Conservation (phyloP, 768 basidiomycete genomes). For the Phlebiopsis gigantea region DNA sequence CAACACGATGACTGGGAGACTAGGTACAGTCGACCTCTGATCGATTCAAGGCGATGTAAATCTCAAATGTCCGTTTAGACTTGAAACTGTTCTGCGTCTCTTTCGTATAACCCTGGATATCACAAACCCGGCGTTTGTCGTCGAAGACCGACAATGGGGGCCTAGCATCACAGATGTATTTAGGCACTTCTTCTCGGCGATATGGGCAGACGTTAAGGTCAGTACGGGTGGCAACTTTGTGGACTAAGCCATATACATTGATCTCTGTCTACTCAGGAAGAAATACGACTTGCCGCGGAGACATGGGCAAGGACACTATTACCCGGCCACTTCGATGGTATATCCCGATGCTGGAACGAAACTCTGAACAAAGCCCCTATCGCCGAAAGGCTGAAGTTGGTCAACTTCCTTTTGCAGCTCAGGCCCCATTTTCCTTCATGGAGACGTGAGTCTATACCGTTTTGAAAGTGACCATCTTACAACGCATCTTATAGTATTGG, state of each 20-base stretch:
- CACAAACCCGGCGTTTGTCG: constrained; percentile 52
- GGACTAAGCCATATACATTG: background rate
- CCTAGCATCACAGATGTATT: constrained; percentile 57
- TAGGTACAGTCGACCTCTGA: constrained; percentile 33
- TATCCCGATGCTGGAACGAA: constrained; percentile 66
- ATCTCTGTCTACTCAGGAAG: constrained; percentile 43
- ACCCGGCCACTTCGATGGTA: constrained; percentile 59
- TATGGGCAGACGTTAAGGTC: constrained; percentile 67
- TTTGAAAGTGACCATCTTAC: background rate
- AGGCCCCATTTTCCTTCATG: constrained; percentile 64
- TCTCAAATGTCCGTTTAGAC: constrained; percentile 27
- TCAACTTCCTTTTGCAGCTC: constrained; percentile 62
- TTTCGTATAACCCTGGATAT: constrained; percentile 66
- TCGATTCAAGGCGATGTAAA: background rate
- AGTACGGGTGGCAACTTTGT: too few species aligned
- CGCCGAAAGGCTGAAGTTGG: constrained; percentile 49
- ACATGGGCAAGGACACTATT: constrained; percentile 57
- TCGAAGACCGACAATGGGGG: constrained; percentile 67
- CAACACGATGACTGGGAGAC: constrained; percentile 39
- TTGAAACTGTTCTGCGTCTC: constrained; percentile 46
- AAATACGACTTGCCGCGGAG: constrained; percentile 54
- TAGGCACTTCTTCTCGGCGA: constrained; percentile 49
- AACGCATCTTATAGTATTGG: constrained; percentile 41
- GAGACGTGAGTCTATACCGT: constrained; percentile 42
- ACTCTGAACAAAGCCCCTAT: constrained; percentile 50